A percentile compares a stretch with the other conserved stretches of the same genome.
Conservation (phyloP, 805 yeast species). For the Cyberlindnera veronae region DNA sequence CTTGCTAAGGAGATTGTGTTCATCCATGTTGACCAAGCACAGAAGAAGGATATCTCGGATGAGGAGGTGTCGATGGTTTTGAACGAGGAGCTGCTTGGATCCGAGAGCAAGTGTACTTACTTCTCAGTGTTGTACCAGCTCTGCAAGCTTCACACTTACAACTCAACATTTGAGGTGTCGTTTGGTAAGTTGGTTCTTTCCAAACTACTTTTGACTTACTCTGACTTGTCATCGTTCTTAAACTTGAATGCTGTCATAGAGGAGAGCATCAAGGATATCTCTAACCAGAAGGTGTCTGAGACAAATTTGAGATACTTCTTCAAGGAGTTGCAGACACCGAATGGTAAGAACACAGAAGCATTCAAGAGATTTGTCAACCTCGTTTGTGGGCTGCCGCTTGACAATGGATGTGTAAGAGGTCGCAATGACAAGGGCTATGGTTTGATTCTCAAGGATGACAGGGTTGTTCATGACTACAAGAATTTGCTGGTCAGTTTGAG, state of each 20-base stretch:
- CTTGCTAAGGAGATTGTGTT: slow-evolving; percentile 25
- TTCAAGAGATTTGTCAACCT: slow-evolving; percentile 27
- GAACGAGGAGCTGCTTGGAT: slow-evolving; percentile 15
- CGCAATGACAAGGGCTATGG: slow-evolving; percentile 24
- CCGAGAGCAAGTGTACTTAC: slow-evolving; percentile 3
- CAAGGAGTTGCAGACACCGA: slow-evolving; percentile 21
- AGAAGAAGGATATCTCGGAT: slow-evolving; percentile 15
- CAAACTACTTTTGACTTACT: slow-evolving; percentile 21
- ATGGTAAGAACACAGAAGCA: slow-evolving; percentile 18
- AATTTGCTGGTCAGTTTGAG: slow-evolving; percentile 23
- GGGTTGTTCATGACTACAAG: slow-evolving; percentile 24
- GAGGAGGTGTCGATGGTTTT: slow-evolving; percentile 18
- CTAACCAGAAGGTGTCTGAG: slow-evolving; percentile 23
- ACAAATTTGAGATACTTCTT: slow-evolving; percentile 23
- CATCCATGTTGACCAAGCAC: slow-evolving; percentile 20
- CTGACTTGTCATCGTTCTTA: slow-evolving; percentile 18
- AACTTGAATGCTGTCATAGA: slow-evolving; percentile 16
- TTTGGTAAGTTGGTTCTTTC: slow-evolving; percentile 24
- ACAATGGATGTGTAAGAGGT: slow-evolving; percentile 23
- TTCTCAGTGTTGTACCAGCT: slow-evolving; percentile 14
- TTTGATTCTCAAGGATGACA: slow-evolving; percentile 24
- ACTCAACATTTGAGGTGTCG: slow-evolving; percentile 24
- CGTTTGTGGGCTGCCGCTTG: slow-evolving; percentile 17
- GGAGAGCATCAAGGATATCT: slow-evolving; percentile 19
- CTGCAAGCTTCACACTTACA: slow-evolving; percentile 19